Evolutionary conservation across 2,329 filamentous ascomycete genomes (phyloP).

Genomic region (Colletotrichum melonis): DNA sequence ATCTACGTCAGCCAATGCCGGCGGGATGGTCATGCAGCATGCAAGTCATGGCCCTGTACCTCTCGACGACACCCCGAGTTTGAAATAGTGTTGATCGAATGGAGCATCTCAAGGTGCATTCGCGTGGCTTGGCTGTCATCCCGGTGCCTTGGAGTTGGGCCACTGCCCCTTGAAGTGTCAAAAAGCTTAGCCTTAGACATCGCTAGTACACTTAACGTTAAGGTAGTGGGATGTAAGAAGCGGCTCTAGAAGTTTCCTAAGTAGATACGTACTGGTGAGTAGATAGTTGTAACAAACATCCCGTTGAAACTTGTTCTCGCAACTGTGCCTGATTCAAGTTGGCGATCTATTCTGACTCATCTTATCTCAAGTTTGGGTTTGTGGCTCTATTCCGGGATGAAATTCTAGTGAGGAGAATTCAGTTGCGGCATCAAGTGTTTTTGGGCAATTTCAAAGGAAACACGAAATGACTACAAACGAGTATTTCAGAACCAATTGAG

Average conservation of each 20-base stretch:
- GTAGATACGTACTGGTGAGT: too few relatives aligned
- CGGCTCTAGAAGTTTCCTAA: neutral
- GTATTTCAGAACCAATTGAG: neutral
- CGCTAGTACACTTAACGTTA: neutral
- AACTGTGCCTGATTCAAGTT: too few relatives aligned
- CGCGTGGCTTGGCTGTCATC: neutral
- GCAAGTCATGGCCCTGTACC: neutral
- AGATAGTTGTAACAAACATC: too few relatives aligned
- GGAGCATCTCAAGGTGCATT: neutral
- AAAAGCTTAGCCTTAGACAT: neutral
- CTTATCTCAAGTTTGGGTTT: too few relatives aligned
- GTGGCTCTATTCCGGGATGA: too few relatives aligned
- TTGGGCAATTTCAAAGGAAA: neutral
- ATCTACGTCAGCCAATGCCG: neutral
- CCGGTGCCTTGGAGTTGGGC: neutral
- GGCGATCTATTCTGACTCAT: too few relatives aligned
- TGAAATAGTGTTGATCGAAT: neutral
- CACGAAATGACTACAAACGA: neutral
- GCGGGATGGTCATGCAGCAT: neutral
- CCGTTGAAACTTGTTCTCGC: too few relatives aligned
- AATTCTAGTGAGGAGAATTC: too few relatives aligned
- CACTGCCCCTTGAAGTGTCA: neutral
- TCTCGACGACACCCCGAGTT: neutral
- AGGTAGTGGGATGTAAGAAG: neutral
- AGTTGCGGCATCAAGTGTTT: neutral